Percentiles rank a stretch among this genome's conserved stretches.
Evolutionary conservation across 1,284 basidiomycete genomes (phyloP).

Genomic region (Irpex sp.): DNA sequence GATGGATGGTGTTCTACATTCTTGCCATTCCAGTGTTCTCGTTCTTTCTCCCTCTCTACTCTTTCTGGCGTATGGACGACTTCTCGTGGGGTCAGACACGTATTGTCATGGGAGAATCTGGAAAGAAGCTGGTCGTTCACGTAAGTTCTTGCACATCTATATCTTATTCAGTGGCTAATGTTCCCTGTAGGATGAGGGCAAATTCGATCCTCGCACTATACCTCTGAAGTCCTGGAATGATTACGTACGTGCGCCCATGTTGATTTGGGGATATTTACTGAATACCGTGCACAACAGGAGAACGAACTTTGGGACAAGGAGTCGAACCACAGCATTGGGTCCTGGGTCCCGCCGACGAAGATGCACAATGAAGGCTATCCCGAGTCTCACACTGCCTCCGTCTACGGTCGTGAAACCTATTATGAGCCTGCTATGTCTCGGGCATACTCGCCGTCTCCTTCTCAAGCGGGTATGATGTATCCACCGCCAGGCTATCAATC

Average conservation of each 20-base stretch:
- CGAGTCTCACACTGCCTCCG: slow-evolving; percentile 68
- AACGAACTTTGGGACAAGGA: slow-evolving; percentile 98
- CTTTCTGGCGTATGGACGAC: slow-evolving; percentile 99
- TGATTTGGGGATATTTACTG: background rate
- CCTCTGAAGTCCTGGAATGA: slow-evolving; percentile 97
- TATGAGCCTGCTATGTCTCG: slow-evolving; percentile 60
- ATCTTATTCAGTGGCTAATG: slow-evolving; percentile 12
- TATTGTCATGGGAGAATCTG: slow-evolving; percentile 91
- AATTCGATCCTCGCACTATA: slow-evolving; percentile 90
- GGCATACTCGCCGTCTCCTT: slow-evolving; percentile 67
- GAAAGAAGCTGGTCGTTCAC: slow-evolving; percentile 94
- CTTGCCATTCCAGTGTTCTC: slow-evolving; percentile 90
- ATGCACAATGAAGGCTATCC: slow-evolving; percentile 68
- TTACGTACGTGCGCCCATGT: slow-evolving; percentile 53
- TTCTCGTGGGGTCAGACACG: slow-evolving; percentile 98
- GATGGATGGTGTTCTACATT: slow-evolving; percentile 98
- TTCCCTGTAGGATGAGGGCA: slow-evolving; percentile 81
- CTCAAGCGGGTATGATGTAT: slow-evolving; percentile 44
- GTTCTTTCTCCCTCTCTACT: slow-evolving; percentile 91
- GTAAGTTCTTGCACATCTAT: slow-evolving; percentile 39
- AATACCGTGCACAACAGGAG: slow-evolving; percentile 44
- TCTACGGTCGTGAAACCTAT: slow-evolving; percentile 80
- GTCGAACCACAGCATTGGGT: slow-evolving; percentile 87
- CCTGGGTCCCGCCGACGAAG: slow-evolving; percentile 74
- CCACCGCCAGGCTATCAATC: slow-evolving; percentile 67